These are phyloP conservation scores for Exserohilum turcica DNA, from an alignment of 2,329 filamentous ascomycete genomes.

Conservation along the genomic window DNA sequence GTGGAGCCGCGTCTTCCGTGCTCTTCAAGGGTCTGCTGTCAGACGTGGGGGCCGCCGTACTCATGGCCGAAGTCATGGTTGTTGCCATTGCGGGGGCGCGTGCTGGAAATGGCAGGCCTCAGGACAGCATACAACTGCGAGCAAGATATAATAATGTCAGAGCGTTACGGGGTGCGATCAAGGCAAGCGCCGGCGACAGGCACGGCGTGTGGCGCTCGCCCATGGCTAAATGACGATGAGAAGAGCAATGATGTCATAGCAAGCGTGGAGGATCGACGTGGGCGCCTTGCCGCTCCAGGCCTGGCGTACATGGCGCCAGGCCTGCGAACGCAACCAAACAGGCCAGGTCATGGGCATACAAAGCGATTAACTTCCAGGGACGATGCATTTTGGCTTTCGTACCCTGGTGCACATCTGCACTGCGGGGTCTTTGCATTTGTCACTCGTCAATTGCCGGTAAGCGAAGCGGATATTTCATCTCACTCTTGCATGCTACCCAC, in stretches of 20 bases:
- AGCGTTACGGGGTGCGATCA: background rate
- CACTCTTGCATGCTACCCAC: no score
- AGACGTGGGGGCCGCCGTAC: constrained; percentile 25
- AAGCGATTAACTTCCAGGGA: constrained; percentile 2
- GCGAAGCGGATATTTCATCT: background rate
- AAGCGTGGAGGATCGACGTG: constrained; percentile 21
- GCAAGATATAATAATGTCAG: background rate
- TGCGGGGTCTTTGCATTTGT: background rate
- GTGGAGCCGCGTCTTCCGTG: constrained; percentile 29
- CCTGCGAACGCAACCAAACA: constrained; percentile 3
- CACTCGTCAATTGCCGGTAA: background rate
- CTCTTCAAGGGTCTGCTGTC: constrained; percentile 27
- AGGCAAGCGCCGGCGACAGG: constrained; percentile 1
- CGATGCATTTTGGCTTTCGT: background rate
- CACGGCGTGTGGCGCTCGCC: constrained; percentile 8
- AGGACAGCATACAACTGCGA: background rate
- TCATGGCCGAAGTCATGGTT: constrained; percentile 29
- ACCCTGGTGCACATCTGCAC: constrained; percentile 9
- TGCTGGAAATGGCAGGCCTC: background rate
- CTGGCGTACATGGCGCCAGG: constrained; percentile 13
- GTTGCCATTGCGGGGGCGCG: constrained; percentile 32
- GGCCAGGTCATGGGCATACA: constrained; percentile 1
- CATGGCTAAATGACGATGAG: constrained; percentile 36
- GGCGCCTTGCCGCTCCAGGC: constrained; percentile 15
- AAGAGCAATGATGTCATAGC: constrained; percentile 38